Evolutionary conservation across 352 stramenopile genomes (phyloP), one percentile per base, ranked within the genome.

Genomic region (Pilasporangium apinafurcum): DNA sequence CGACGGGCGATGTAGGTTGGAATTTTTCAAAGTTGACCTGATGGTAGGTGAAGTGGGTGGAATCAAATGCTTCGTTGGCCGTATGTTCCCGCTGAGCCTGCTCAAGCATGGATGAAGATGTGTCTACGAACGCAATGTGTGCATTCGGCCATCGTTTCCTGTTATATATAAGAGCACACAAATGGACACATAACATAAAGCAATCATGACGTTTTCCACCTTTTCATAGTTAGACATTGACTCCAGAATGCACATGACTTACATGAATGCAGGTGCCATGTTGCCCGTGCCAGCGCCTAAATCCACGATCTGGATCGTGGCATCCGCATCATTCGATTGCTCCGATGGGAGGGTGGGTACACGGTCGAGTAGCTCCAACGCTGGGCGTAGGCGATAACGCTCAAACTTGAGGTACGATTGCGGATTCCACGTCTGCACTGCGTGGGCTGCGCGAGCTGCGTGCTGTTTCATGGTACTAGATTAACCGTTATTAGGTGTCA

Each of bases 381-480:
- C 78, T 1, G 72, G 78, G 3, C 72, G 72, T 51, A 88, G 38
- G 17, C 78, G 75, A 5, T 75, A 47, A 12, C 43, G 41, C 55
- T 83, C 64, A 38, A 90, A 90, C 35, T 70, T 65, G 40, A 87
- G 56, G 47, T 88, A 88, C 37, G 70, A 66, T 42, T 60, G 45
- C 5, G 72, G 72, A 4, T 71, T 56, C 78, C 75, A 88, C 26
- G 53, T 60, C 56, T 78, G 68, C 0, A 59, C 53, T 9, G 62
- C 65, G 16, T 48, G 58, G 4, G 48, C 35, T 9, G 62, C 65
- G 16, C 48, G 58, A 4, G 48, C 35, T 17, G 42, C 24, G 27
- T 56, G 37, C 22, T 52, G 35, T 16, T 45, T 43, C 44, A 52
- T 52, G 24, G 25, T 33, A n/a, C n/a, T n/a, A n/a, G n/a, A n/a